These are phyloP conservation scores for Chloranthus sessilifolius DNA, from an alignment of 164 flowering plant species.

Conservation along the genomic window DNA sequence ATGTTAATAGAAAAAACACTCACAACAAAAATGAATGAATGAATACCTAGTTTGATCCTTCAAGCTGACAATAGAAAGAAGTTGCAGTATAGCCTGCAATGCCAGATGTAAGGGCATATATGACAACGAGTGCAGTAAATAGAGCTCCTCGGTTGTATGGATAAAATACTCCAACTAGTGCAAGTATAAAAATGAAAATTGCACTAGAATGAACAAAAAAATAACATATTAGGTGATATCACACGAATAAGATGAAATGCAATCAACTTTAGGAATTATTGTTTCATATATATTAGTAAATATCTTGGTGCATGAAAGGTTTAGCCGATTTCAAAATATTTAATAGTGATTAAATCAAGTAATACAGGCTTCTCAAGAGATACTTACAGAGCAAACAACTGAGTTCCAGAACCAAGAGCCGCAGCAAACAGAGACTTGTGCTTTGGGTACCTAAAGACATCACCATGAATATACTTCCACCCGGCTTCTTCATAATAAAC, in stretches of 20 bases:
- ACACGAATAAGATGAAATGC: too few species aligned
- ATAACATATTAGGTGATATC: slow-evolving; percentile 1
- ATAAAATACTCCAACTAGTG: slow-evolving; percentile 27
- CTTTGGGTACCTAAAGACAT: slow-evolving; percentile 52
- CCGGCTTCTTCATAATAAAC: slow-evolving; percentile 66
- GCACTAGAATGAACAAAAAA: too few species aligned
- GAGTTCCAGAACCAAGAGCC: slow-evolving; percentile 49
- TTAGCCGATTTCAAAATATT: too few species aligned
- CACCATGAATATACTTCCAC: slow-evolving; percentile 62
- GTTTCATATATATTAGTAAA: too few species aligned
- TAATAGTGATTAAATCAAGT: background rate
- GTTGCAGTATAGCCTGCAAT: slow-evolving; percentile 31
- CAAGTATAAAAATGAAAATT: slow-evolving; percentile 25
- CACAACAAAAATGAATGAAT: too few species aligned
- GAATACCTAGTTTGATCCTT: slow-evolving; percentile 32
- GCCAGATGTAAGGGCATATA: slow-evolving; percentile 29
- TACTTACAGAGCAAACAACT: slow-evolving; percentile 46
- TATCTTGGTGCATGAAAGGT: too few species aligned
- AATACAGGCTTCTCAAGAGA: background rate
- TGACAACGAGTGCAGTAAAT: slow-evolving; percentile 24
- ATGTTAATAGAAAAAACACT: too few species aligned
- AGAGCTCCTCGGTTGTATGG: slow-evolving; percentile 33
- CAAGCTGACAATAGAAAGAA: slow-evolving; percentile 28
- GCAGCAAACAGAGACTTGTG: slow-evolving; percentile 48
- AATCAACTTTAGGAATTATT: too few species aligned